Conservation (phyloP, 106 monocot genomes). For the Dioscorea zingiberensis region DNA sequence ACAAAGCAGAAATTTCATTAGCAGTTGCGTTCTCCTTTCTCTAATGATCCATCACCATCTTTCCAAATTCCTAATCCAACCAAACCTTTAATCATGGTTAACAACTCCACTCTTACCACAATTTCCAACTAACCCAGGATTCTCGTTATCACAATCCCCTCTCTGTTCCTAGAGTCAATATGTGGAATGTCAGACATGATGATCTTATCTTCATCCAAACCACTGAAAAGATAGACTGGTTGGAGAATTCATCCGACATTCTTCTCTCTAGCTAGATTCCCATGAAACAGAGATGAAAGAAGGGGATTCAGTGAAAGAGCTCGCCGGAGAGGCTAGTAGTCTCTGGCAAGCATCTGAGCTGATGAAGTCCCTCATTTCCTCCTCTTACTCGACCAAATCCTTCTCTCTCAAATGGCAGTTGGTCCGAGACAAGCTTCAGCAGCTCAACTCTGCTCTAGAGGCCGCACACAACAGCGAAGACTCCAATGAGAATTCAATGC, state of each 20-base stretch:
- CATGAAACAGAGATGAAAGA: constrained; percentile 4
- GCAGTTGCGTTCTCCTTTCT: no score
- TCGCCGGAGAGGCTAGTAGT: background rate
- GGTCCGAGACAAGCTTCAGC: constrained; percentile 39
- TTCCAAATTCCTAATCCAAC: no score
- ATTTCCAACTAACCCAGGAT: no score
- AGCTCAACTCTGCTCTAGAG: constrained; percentile 33
- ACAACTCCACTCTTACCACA: no score
- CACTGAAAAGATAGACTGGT: no score
- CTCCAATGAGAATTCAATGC: constrained; percentile 10
- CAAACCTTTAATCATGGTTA: no score
- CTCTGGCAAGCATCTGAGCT: constrained; percentile 12
- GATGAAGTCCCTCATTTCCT: constrained; percentile 36
- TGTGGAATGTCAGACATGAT: no score
- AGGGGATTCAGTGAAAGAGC: background rate
- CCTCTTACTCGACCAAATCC: constrained; percentile 16
- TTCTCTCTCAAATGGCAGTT: constrained; percentile 62
- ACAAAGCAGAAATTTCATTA: no score
- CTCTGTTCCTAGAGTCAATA: no score
- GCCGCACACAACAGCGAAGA: background rate
- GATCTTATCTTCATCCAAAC: background rate
- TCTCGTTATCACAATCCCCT: no score
- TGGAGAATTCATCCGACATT: no score
- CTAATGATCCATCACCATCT: no score
- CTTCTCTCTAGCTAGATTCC: background rate